Base-by-base conservation (phyloP, 2,329 filamentous ascomycete species). In the Microcyclosporella mali region DNA sequence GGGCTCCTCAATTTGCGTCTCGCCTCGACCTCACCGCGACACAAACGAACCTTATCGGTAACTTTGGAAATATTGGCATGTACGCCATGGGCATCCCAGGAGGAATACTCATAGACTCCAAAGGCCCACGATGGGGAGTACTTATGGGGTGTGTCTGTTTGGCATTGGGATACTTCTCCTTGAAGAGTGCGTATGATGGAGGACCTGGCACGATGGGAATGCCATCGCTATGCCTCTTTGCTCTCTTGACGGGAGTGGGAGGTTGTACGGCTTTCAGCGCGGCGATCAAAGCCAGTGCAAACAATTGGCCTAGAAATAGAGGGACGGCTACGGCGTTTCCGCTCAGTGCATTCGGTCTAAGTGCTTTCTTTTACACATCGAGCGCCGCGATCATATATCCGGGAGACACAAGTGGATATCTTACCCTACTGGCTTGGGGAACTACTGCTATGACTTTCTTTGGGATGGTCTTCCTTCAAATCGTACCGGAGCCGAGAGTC, bases 251-350 rank as follows among this genome's bases (percentile, higher is more conserved):
- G 4, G 92, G 92, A 3, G 71, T 94, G 18, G 92, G 92, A 49
- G 87, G 89, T 47, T 95, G 88, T 67, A 83, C 85, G 66, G 86
- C 88, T n/a, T 97, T 97, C 64, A 79, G 82, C 16, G 88, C 86
- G 19, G 77, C 89, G 7, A 80, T 98, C 60, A 98, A 98, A 65
- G 78, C 77, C 33, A 73, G 77, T 75, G 89, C 89, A 8, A 75
- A 92, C 52, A 95, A 95, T 66, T 95, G 89, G 80, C 90, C 90
- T 10, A 78, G 83, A 45, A 84, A 94, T 62, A 80, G 92, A 51
- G 92, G 92, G 42, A 95, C 90, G 3, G 92, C 92, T 4, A 97
- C 92, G 4, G 89, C 89, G 1, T 92, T 97, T 56, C 90, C 92
- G 4, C 68, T 97, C 43, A 87, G 92, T 43, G 89, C 87, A 2